Conservation (phyloP, 768 basidiomycete genomes). For the Boletus rex-veris region DNA sequence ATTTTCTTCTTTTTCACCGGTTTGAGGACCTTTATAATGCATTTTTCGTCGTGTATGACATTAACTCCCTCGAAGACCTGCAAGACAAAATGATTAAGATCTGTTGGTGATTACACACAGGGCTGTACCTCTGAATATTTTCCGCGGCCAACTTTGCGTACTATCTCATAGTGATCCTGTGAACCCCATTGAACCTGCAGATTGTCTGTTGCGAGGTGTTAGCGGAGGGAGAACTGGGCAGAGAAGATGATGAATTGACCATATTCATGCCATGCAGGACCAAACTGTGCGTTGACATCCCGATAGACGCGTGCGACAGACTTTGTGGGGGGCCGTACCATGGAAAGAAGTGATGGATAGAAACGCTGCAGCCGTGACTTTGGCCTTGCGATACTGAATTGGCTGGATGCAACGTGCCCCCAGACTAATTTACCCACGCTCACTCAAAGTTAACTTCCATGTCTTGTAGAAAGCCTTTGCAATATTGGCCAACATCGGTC, state of each 20-base stretch:
- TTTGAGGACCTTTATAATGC: constrained; percentile 98
- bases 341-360: constrained; percentile 30
- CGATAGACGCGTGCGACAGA: constrained; percentile 85
- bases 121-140: constrained; percentile 86
- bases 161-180: constrained; percentile 97
- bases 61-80: constrained; percentile 94
- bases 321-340: constrained; percentile 71
- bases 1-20: constrained; percentile 99
- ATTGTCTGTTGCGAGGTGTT: constrained; percentile 59
- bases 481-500: constrained; percentile 56
- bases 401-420: constrained; percentile 16
- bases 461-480: constrained; percentile 28
- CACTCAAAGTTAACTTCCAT: not conserved
- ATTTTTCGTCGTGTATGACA: constrained; percentile 87
- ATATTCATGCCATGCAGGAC: constrained; percentile 94
- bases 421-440: constrained; percentile 29
- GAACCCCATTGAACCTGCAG: constrained; percentile 96
- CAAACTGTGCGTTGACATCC: constrained; percentile 84
- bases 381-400: constrained; percentile 2
- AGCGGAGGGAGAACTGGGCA: constrained; percentile 6
- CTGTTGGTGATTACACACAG: constrained; percentile 5
- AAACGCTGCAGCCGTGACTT: constrained; percentile 1
- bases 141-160: constrained; percentile 91
- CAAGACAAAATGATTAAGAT: constrained; percentile 9
- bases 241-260: constrained; percentile 45